Conservation (phyloP, 2,329 filamentous ascomycete genomes). For the Colletotrichum theobromicola region DNA sequence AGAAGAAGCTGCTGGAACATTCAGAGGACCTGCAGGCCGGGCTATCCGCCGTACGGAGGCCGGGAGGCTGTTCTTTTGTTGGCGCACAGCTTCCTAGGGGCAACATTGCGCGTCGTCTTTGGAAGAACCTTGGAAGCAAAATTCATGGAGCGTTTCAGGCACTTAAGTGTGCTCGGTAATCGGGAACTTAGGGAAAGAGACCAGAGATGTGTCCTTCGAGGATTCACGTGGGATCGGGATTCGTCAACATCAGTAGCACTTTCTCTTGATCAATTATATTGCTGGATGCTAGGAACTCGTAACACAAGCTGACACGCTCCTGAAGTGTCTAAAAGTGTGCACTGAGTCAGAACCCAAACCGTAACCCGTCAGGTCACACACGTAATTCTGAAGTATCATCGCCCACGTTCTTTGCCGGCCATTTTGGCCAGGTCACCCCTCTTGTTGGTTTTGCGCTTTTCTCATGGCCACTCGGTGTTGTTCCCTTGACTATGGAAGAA, state of each 20-base stretch:
- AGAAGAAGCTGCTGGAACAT: neutral
- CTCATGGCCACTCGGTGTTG: too few species aligned
- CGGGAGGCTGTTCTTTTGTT: neutral
- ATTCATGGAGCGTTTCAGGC: neutral
- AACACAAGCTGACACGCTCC: neutral
- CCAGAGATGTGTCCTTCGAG: neutral
- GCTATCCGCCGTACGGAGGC: neutral
- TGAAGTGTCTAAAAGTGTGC: neutral
- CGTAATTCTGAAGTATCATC: neutral
- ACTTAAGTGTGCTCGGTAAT: neutral
- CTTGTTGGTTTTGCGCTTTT: neutral
- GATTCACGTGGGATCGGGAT: neutral
- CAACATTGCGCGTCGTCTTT: neutral
- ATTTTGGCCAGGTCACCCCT: neutral
- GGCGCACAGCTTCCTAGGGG: neutral
- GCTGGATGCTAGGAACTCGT: too few species aligned
- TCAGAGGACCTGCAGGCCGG: neutral
- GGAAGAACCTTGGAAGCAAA: neutral
- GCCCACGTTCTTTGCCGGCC: neutral
- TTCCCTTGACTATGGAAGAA: too few species aligned
- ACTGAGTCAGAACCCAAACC: neutral
- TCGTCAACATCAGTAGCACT: neutral
- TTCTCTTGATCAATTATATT: too few species aligned
- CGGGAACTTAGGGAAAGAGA: neutral
- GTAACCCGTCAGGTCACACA: neutral